A percentile compares a stretch with the other conserved stretches of the same genome.
phyloP scores from a whole-genome alignment of 805 yeast genomes.

The Torulaspora maleeae region DNA sequence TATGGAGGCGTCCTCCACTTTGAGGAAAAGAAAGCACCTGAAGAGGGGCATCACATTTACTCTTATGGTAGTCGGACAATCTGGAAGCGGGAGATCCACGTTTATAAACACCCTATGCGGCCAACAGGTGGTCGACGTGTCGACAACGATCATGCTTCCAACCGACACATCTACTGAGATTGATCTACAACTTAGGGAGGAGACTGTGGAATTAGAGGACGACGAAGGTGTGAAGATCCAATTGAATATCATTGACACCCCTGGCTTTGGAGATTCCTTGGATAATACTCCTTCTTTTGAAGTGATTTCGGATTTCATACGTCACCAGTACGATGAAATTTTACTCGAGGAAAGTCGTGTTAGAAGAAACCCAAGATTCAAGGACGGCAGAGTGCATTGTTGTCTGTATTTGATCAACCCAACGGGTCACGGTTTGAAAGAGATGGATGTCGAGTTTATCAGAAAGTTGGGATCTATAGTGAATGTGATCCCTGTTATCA shows the following conservation, averaged over 20 bases:
- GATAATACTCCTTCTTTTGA: slow-evolving; percentile 65
- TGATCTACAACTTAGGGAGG: slow-evolving; percentile 65
- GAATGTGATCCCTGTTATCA: slow-evolving; percentile 79
- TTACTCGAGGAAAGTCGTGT: slow-evolving; percentile 75
- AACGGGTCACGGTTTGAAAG: slow-evolving; percentile 75
- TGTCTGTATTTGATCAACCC: slow-evolving; percentile 75
- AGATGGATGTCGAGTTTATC: slow-evolving; percentile 75
- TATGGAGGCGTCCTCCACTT: slow-evolving; percentile 48
- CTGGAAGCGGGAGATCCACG: slow-evolving; percentile 88
- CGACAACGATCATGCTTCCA: slow-evolving; percentile 51
- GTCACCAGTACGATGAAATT: slow-evolving; percentile 80
- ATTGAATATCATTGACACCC: slow-evolving; percentile 72
- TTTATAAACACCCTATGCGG: slow-evolving; percentile 88
- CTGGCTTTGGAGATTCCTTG: slow-evolving; percentile 74
- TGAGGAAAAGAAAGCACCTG: slow-evolving; percentile 71
- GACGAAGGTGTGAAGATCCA: slow-evolving; percentile 81
- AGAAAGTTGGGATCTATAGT: slow-evolving; percentile 72
- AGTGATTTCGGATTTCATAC: slow-evolving; percentile 68
- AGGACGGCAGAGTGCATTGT: slow-evolving; percentile 77
- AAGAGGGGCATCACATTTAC: slow-evolving; percentile 84
- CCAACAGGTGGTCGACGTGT: slow-evolving; percentile 73
- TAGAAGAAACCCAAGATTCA: slow-evolving; percentile 78
- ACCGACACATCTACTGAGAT: slow-evolving; percentile 50
- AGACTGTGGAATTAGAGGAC: slow-evolving; percentile 78
- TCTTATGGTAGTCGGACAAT: slow-evolving; percentile 79